Percentiles rank a stretch among this genome's conserved stretches.
phyloP scores from a whole-genome alignment of 495 filamentous ascomycete species.

The Annulohypoxylon moriforme region DNA sequence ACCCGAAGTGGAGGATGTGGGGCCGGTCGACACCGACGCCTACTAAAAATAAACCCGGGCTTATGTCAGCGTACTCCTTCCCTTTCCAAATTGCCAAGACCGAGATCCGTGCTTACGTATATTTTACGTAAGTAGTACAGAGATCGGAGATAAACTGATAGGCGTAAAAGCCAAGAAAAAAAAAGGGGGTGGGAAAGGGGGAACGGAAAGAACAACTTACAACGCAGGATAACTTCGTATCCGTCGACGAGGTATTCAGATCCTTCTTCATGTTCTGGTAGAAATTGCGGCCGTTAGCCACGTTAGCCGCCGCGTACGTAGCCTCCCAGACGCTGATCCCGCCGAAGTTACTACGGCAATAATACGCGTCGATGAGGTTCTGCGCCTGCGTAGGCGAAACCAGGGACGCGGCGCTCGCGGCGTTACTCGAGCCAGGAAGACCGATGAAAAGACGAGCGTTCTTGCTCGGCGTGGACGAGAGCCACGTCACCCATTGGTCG shows the following conservation, averaged over 20 bases:
- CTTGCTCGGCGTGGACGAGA: conserved; percentile 45
- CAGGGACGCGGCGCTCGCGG: conserved; percentile 51
- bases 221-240: conserved; percentile 32
- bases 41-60: conserved; percentile 11
- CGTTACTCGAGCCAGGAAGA: conserved; percentile 46
- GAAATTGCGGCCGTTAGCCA: conserved; percentile 58
- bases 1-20: background rate
- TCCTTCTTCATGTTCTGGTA: conserved; percentile 52
- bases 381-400: conserved; percentile 60
- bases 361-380: conserved; percentile 62
- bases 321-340: conserved; percentile 82
- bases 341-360: conserved; percentile 66
- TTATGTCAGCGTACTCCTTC: background rate
- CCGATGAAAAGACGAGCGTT: conserved; percentile 60
- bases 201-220: conserved; percentile 4
- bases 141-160: too few species aligned
- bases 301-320: conserved; percentile 62
- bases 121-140: background rate
- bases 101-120: background rate
- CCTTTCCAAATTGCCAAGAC: background rate
- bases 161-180: background rate
- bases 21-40: background rate
- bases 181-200: background rate
- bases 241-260: conserved; percentile 35
- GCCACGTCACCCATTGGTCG: conserved; percentile 52